Percentiles rank a stretch among this genome's conserved stretches.
Conservation (phyloP, 768 basidiomycete species). For the Cyclocybe cylindracea region DNA sequence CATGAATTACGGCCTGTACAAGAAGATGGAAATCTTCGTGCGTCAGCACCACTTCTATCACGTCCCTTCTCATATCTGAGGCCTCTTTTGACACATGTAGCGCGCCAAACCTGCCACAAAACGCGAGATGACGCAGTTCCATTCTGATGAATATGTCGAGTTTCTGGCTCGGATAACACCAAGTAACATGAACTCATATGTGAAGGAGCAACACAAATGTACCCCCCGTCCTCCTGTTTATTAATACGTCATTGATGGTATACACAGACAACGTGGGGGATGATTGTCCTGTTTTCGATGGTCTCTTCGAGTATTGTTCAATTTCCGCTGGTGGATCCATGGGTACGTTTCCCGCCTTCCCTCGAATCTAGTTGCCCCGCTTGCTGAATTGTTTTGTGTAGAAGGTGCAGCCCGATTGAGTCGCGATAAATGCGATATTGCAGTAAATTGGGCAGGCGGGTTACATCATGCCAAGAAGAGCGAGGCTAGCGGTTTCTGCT, state of each 20-base stretch:
- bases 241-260: not conserved
- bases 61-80: conserved; percentile 2
- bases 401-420: conserved; percentile 97
- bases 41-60: conserved; percentile 31
- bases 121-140: conserved; percentile 99
- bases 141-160: conserved; percentile 99
- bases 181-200: conserved; percentile 90
- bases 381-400: conserved; percentile 30
- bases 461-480: conserved; percentile 99
- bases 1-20: conserved; percentile 99
- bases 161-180: conserved; percentile 94
- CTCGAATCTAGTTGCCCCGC: not conserved
- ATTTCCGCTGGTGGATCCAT: conserved; percentile 99
- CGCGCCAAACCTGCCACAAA: conserved; percentile 99
- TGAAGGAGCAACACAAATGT: conserved; percentile 98
- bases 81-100: conserved; percentile 39
- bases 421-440: conserved; percentile 97
- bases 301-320: conserved; percentile 97
- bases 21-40: conserved; percentile 99
- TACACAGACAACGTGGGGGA: conserved; percentile 92
- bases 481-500: conserved; percentile 98
- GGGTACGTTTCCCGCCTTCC: conserved; percentile 58
- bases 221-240: conserved; percentile 15
- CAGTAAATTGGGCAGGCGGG: conserved; percentile 99
- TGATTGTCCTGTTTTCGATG: conserved; percentile 98